Evolutionary conservation across 2,329 filamentous ascomycete species (phyloP).

Genomic region (Calcarisporium arbuscula): DNA sequence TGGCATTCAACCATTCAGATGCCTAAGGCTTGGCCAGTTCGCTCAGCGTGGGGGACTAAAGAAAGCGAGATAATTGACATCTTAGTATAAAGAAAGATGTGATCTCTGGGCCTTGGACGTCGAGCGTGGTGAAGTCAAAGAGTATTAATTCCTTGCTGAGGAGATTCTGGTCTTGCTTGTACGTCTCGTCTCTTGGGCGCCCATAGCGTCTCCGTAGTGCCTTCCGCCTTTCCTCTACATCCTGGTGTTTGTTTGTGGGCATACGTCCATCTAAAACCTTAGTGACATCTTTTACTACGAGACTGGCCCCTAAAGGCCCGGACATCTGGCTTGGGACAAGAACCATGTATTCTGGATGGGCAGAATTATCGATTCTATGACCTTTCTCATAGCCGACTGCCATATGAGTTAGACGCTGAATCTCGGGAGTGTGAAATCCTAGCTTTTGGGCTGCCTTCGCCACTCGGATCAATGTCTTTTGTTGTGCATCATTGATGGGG

Average conservation of each 20-base stretch:
- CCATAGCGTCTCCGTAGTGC: background rate
- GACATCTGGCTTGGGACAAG: background rate
- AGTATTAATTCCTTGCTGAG: background rate
- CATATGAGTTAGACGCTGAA: background rate
- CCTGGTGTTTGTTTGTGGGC: too few relatives aligned
- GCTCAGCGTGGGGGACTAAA: background rate
- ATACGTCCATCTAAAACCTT: too few relatives aligned
- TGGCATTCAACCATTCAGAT: background rate
- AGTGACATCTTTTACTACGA: background rate
- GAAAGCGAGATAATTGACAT: conserved; percentile 1
- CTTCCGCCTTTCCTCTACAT: background rate
- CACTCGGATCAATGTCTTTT: background rate
- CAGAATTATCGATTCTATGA: background rate
- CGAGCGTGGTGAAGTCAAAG: background rate
- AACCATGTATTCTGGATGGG: background rate
- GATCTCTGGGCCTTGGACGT: background rate
- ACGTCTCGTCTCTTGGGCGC: background rate
- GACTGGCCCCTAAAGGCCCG: background rate
- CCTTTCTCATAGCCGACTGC: background rate
- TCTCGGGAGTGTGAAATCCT: background rate
- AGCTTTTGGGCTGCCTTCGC: background rate
- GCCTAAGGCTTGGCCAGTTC: background rate
- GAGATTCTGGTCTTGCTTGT: background rate
- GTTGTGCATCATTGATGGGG: background rate
- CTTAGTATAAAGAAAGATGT: conserved; percentile 1